A percentile compares a stretch with the other conserved stretches of the same genome.
Conservation (phyloP, 257 asterid species). For the Solanum chmielewskii region DNA sequence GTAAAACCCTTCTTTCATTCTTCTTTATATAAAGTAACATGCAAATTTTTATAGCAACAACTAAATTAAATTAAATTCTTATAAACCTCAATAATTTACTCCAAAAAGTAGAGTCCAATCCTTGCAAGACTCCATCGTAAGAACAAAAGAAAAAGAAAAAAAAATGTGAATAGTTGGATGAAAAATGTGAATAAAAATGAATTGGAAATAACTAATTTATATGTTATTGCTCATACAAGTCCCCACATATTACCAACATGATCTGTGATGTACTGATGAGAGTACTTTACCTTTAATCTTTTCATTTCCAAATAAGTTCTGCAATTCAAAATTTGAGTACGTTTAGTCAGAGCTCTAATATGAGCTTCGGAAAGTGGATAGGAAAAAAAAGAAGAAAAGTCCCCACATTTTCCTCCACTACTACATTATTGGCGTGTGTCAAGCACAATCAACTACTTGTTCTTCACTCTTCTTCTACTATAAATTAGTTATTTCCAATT, state of each 20-base stretch:
- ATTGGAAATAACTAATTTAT: not conserved
- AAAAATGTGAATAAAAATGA: no score
- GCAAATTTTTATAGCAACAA: not conserved
- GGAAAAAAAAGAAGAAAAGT: not conserved
- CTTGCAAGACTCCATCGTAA: not conserved
- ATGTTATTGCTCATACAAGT: not conserved
- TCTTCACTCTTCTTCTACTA: not conserved
- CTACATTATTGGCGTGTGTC: slow-evolving; percentile 26
- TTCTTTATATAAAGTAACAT: not conserved
- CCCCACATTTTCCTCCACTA: slow-evolving; percentile 13
- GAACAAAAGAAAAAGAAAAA: not conserved
- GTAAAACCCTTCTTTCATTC: not conserved
- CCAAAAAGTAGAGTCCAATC: not conserved
- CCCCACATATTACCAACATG: not conserved
- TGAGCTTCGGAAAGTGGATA: no score
- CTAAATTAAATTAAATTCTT: not conserved
- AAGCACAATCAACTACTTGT: slow-evolving; percentile 21
- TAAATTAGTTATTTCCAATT: not conserved
- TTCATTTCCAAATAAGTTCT: fast-evolving
- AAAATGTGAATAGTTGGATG: not conserved
- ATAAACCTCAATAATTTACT: not conserved
- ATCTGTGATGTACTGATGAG: no score
- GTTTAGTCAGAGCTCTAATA: no score
- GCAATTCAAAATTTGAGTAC: fast-evolving
- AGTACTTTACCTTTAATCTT: fast-evolving